phyloP scores from a whole-genome alignment of 306 rosid species.

The Prunus mongolica region DNA sequence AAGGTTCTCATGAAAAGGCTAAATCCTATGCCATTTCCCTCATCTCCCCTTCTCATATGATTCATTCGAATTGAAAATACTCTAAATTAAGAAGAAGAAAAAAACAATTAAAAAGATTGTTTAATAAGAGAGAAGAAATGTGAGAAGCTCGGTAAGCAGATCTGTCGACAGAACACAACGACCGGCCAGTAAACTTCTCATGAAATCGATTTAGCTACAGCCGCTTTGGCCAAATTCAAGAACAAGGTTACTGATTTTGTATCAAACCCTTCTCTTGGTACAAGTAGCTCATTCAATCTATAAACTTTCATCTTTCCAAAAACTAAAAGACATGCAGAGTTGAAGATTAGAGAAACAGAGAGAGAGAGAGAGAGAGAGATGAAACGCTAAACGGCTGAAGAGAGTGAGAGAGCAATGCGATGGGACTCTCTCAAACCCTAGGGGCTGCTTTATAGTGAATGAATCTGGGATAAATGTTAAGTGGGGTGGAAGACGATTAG shows the following conservation, averaged over 20 bases:
- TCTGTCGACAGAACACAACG: constrained; percentile 64
- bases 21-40: constrained; percentile 44
- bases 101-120: not conserved
- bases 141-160: constrained; percentile 98
- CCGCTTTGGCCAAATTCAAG: constrained; percentile 91
- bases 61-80: not conserved
- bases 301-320: too few species aligned
- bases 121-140: not conserved
- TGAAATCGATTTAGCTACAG: constrained; percentile 53
- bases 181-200: constrained; percentile 80
- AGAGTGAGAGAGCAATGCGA: not conserved
- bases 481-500: not conserved
- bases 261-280: constrained; percentile 72
- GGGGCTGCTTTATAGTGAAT: not conserved
- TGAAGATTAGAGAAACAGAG: not conserved
- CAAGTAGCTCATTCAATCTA: constrained; percentile 46
- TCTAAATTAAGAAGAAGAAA: not conserved
- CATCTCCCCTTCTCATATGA: constrained; percentile 59
- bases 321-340: not conserved
- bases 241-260: constrained; percentile 30
- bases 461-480: not conserved
- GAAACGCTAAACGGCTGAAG: not conserved
- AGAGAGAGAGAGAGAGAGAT: not conserved
- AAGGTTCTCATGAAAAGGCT: constrained; percentile 60
- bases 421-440: not conserved